Evolutionary conservation across 768 basidiomycete species (phyloP).

Genomic region (Amanita pallidorosea): DNA sequence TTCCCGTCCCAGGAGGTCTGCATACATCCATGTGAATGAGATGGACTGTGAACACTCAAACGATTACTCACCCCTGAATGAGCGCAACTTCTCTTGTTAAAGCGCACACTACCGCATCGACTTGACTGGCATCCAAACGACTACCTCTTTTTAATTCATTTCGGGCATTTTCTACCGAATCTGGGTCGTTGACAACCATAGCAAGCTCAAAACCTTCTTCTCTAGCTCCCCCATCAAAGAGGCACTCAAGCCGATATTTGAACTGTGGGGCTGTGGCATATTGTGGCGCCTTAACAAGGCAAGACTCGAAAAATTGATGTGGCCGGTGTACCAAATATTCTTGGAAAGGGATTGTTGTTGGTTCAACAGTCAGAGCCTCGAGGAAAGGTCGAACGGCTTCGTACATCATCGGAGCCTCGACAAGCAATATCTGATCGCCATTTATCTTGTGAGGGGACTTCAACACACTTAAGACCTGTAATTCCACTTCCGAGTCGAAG

Average conservation of each 20-base stretch:
- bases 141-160: conserved; percentile 18
- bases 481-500: conserved; percentile 35
- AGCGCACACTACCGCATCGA: conserved; percentile 53
- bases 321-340: conserved; percentile 41
- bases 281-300: conserved; percentile 36
- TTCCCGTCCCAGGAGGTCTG: conserved; percentile 74
- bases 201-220: conserved; percentile 29
- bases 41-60: neutral
- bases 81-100: conserved; percentile 50
- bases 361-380: conserved; percentile 45
- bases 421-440: conserved; percentile 25
- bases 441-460: neutral
- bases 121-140: conserved; percentile 60
- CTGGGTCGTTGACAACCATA: conserved; percentile 34
- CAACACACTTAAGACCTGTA: conserved; percentile 14
- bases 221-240: conserved; percentile 33
- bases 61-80: conserved; percentile 52
- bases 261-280: conserved; percentile 49
- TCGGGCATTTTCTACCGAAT: conserved; percentile 24
- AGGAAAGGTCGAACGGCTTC: conserved; percentile 63
- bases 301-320: conserved; percentile 18
- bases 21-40: neutral
- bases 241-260: conserved; percentile 39
- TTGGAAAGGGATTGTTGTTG: conserved; percentile 45
- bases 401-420: conserved; percentile 58